Conservation (phyloP, 441 rosid genomes). For the Brassica hybrid region DNA sequence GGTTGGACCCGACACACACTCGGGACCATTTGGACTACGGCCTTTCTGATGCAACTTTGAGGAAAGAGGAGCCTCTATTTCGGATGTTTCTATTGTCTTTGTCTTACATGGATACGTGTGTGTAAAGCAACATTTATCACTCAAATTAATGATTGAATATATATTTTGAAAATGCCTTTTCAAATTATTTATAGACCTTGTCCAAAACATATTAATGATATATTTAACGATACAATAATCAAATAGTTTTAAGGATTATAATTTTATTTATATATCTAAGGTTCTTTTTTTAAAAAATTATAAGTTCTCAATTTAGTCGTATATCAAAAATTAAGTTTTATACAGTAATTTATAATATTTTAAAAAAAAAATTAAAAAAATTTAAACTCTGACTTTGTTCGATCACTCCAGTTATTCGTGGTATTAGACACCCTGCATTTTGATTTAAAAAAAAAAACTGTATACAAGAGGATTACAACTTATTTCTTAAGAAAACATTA, state of each 20-base stretch:
- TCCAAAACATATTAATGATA: too few relatives aligned
- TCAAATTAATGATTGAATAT: background rate
- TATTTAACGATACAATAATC: too few relatives aligned
- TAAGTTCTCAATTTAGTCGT: too few relatives aligned
- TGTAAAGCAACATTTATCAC: background rate
- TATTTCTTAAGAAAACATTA: background rate
- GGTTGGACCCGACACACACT: background rate
- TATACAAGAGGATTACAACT: background rate
- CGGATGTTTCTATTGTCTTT: slow-evolving; percentile 13
- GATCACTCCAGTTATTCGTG: too few relatives aligned
- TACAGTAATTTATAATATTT: too few relatives aligned
- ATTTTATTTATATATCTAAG: too few relatives aligned
- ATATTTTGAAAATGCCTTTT: background rate
- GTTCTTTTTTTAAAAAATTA: too few relatives aligned
- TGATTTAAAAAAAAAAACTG: background rate
- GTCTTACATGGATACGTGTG: slow-evolving; percentile 6
- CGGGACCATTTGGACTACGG: slow-evolving; percentile 7
- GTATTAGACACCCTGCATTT: background rate
- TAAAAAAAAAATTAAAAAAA: too few relatives aligned
- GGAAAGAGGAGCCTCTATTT: slow-evolving; percentile 1
- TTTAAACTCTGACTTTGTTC: too few relatives aligned
- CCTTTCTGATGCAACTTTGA: background rate
- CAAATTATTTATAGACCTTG: too few relatives aligned
- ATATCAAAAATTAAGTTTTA: too few relatives aligned
- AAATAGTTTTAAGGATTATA: too few relatives aligned